Base-by-base conservation (phyloP, 352 stramenopile genomes). In the Globisporangium nagaii region DNA sequence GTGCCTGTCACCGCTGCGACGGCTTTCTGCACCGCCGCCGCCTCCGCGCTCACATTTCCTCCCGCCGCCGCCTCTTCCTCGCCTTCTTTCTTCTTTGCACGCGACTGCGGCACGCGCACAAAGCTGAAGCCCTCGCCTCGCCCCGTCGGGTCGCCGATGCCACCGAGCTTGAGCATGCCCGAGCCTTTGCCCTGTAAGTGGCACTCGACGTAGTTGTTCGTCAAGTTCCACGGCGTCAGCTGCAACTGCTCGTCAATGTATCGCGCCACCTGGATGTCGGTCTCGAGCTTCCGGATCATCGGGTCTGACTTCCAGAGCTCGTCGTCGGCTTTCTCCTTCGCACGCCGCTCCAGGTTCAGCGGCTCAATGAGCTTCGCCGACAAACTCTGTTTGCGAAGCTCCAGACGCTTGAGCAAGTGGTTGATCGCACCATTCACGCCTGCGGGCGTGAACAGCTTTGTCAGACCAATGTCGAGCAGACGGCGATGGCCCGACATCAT, bases 111-210 rank as follows among this genome's bases (percentile, higher is more conserved):
- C 10, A 88, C 81, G 39, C 80, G 79, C 17, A 93, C 78, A 39
- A 93, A 93, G 46, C 81, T 92, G 53, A 93, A 93, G 17, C 84
- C 84, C 70, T 93, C 84, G 66, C 84, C 84, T 53, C 81, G 75
- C 37, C 80, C 84, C 20, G 81, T 88, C 15, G 84, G 84, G 49
- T 93, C 84, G 63, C 84, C 84, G 20, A 90, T 84, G 28, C 84
- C 84, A 71, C 84, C 77, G 11, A 93, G 67, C 43, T 83, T 64
- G 27, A 93, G 61, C 79, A 93, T 90, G 19, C 82, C 82, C 13
- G 78, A 88, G 19, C 84, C 84, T 73, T 93, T 93, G 35, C 84
- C 81, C 56, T 92, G 84, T 32, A 91, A 47, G 48, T 93, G 84
- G 37, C 84, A 93, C 49, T 93, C 84, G 5, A 93, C 84, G 54